Evolutionary conservation across 805 yeast species (phyloP), one percentile per base, ranked within the genome.

Genomic region (Geotrichum ghanense): DNA sequence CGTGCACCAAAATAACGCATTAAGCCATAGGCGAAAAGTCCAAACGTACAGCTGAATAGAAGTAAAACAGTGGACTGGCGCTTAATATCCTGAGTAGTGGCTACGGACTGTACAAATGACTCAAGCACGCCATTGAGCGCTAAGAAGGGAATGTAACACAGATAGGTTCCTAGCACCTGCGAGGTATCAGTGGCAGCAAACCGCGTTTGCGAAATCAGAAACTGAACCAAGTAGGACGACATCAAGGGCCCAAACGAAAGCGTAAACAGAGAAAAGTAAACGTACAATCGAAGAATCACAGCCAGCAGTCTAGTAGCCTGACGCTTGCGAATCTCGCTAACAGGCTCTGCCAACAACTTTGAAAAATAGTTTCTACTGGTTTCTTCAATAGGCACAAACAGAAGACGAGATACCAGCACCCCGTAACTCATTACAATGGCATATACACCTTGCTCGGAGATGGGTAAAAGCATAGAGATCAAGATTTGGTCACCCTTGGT

Each of bases 381-480:
- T 58, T 92, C 98, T 62, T 92, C 98, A 27, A 90, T 74, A 3
- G 98, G 97, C 26, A 80, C 80, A 59, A 92, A 87, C 9, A 88
- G 61, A 37, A 92, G 63, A 48, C 98, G 71, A 0, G 96, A 95
- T 2, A 87, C 62, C 42, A 92, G 69, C 0, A 97, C 87, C 0
- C 97, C 97, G 59, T 92, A 92, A 58, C 92, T 92, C 12, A 82
- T 73, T 3, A 92, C 77, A n/a, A 92, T 68, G 0, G 97, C 82
- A 57, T 86, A 92, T 22, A 85, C 80, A 5, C 98, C 98, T 65
- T 87, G 96, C 53, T 82, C 83, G 46, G 79, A 78, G 5, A 83
- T 72, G 0, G 86, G 67, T 51, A 90, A 79, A 40, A 86, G 61
- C 17, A 78, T 72, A 49, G 80, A 81, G 24, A 88, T 79, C 9